Percentiles rank a stretch among this genome's conserved stretches.
phyloP scores from a whole-genome alignment of 768 basidiomycete genomes.

The Rhizopogon vinicolor region DNA sequence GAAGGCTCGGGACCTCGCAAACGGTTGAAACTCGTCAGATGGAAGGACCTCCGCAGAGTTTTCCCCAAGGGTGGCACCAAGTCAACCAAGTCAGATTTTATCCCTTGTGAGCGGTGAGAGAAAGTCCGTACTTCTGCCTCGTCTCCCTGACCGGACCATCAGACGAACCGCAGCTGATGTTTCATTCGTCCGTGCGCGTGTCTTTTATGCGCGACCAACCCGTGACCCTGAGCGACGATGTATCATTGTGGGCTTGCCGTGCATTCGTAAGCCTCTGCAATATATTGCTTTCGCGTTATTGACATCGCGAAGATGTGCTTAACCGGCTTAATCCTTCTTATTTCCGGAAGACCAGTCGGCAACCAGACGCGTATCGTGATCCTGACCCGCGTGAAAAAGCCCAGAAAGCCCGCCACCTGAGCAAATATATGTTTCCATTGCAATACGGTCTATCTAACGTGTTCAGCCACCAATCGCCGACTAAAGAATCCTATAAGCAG shows the following conservation, averaged over 20 bases:
- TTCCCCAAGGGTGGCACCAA: background rate
- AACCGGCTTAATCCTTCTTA: slow-evolving; percentile 51
- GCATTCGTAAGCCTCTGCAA: slow-evolving; percentile 46
- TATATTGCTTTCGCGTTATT: background rate
- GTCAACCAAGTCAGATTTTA: background rate
- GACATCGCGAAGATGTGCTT: slow-evolving; percentile 49
- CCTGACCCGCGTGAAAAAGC: slow-evolving; percentile 44
- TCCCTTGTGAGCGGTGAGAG: slow-evolving; percentile 14
- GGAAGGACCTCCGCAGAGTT: background rate
- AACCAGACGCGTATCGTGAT: slow-evolving; percentile 31
- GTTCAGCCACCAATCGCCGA: slow-evolving; percentile 33
- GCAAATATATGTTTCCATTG: slow-evolving; percentile 83
- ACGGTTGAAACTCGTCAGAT: slow-evolving; percentile 16
- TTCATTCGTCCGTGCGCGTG: slow-evolving; percentile 43
- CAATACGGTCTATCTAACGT: slow-evolving; percentile 66
- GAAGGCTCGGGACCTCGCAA: slow-evolving; percentile 20
- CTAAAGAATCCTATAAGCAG: slow-evolving; percentile 29
- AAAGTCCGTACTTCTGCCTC: background rate
- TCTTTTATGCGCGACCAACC: slow-evolving; percentile 67
- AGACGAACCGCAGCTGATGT: slow-evolving; percentile 49
- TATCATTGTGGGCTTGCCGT: slow-evolving; percentile 62
- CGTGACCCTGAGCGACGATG: slow-evolving; percentile 43
- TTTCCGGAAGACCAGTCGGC: slow-evolving; percentile 22
- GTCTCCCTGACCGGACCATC: slow-evolving; percentile 4
- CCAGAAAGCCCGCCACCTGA: slow-evolving; percentile 53